These are phyloP conservation scores for Colletotrichum navitas DNA, from an alignment of 2,329 filamentous ascomycete species.

Conservation along the genomic window DNA sequence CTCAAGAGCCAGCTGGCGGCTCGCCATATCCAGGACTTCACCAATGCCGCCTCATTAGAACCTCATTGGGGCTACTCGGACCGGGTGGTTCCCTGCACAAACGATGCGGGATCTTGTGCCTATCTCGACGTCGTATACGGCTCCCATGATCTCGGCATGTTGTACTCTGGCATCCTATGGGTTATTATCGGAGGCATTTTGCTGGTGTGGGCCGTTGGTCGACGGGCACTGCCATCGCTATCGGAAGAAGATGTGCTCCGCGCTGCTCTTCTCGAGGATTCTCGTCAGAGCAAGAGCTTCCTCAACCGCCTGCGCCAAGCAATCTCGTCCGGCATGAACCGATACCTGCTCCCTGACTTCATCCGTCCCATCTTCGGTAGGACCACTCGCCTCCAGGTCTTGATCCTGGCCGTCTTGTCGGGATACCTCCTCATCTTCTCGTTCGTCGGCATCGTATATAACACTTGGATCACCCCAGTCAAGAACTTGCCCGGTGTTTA, in stretches of 20 bases:
- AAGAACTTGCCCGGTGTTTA: slow-evolving; percentile 65
- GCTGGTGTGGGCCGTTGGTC: slow-evolving; percentile 56
- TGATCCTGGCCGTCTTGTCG: slow-evolving; percentile 68
- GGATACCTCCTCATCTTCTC: slow-evolving; percentile 76
- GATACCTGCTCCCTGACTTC: slow-evolving; percentile 72
- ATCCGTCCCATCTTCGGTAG: slow-evolving; percentile 71
- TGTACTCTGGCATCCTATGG: slow-evolving; percentile 66
- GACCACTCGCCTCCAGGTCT: slow-evolving; percentile 76
- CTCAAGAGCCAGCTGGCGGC: slow-evolving; percentile 34
- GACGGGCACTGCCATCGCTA: slow-evolving; percentile 44
- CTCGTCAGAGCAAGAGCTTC: slow-evolving; percentile 23
- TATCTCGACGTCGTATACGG: slow-evolving; percentile 66
- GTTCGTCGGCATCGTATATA: slow-evolving; percentile 77
- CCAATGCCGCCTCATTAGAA: slow-evolving; percentile 51
- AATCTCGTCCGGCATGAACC: slow-evolving; percentile 46
- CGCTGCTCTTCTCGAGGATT: slow-evolving; percentile 28
- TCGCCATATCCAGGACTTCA: slow-evolving; percentile 57
- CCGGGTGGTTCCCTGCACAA: slow-evolving; percentile 60
- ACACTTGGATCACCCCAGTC: slow-evolving; percentile 78
- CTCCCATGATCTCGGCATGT: slow-evolving; percentile 62
- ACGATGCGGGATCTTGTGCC: slow-evolving; percentile 60
- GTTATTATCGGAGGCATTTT: slow-evolving; percentile 59
- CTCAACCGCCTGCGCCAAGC: slow-evolving; percentile 52
- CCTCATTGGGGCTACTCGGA: slow-evolving; percentile 63
- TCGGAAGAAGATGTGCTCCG: slow-evolving; percentile 38